Conservation (phyloP, 2,329 filamentous ascomycete genomes). For the Herpotrichia juniperi region DNA sequence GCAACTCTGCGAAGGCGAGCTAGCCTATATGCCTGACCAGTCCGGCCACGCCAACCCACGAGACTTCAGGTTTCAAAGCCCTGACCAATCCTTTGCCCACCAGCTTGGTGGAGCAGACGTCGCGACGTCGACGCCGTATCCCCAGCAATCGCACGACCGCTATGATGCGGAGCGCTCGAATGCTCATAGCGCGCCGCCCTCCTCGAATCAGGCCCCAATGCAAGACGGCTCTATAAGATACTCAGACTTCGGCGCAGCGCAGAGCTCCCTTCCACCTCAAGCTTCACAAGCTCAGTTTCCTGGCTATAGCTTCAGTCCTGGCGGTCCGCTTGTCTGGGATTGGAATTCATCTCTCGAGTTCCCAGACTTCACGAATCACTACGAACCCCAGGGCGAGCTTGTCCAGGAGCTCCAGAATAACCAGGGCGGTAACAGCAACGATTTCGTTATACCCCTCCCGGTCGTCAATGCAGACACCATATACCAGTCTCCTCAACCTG, state of each 20-base stretch:
- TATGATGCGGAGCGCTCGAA: constrained; percentile 35
- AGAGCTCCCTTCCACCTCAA: constrained; percentile 19
- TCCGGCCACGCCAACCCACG: constrained; percentile 24
- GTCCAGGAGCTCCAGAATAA: constrained; percentile 43
- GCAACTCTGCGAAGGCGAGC: constrained; percentile 15
- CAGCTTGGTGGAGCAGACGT: constrained; percentile 20
- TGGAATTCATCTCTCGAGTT: constrained; percentile 46
- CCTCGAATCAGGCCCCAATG: constrained; percentile 18
- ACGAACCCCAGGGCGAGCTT: constrained; percentile 55
- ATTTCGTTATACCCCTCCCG: constrained; percentile 48
- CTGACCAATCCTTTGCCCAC: constrained; percentile 36
- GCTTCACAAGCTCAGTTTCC: constrained; percentile 21
- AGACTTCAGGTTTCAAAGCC: constrained; percentile 41
- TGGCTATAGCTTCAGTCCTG: constrained; percentile 28
- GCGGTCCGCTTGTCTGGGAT: constrained; percentile 42
- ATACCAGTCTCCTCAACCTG: constrained; percentile 27
- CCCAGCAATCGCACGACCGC: constrained; percentile 24
- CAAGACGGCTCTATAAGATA: constrained; percentile 27
- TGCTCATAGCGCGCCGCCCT: constrained; percentile 21
- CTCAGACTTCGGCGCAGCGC: constrained; percentile 23
- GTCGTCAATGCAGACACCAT: constrained; percentile 19
- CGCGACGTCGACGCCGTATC: constrained; percentile 19
- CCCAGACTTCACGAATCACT: constrained; percentile 40
- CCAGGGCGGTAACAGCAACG: constrained; percentile 32
- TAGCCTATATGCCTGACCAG: constrained; percentile 37